A percentile compares a stretch with the other conserved stretches of the same genome.
These are phyloP conservation scores for Trichoderma afroharzianum DNA, from an alignment of 2,329 filamentous ascomycete species.

Conservation along the genomic window DNA sequence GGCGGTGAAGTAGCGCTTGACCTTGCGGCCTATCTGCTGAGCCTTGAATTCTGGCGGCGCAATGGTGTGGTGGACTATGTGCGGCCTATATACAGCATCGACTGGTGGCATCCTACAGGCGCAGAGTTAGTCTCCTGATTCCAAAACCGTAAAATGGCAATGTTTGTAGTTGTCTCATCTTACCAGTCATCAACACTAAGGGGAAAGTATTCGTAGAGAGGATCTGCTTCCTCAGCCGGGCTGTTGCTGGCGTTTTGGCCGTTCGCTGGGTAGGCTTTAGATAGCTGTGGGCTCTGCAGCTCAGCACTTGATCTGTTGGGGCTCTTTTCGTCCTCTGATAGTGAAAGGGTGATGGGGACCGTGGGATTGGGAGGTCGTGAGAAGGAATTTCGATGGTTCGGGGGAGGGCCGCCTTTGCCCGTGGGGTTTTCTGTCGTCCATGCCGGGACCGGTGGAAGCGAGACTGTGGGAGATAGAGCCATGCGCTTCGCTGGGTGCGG, in stretches of 20 bases:
- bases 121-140: background rate
- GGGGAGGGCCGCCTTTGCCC: conserved; percentile 21
- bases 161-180: conserved; percentile 19
- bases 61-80: conserved; percentile 86
- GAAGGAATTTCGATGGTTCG: conserved; percentile 22
- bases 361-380: conserved; percentile 28
- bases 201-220: conserved; percentile 93
- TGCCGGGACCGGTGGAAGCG: conserved; percentile 51
- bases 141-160: background rate
- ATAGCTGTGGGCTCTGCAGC: conserved; percentile 48
- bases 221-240: conserved; percentile 71
- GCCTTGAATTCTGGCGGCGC: conserved; percentile 68
- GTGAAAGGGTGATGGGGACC: conserved; percentile 49
- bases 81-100: conserved; percentile 84
- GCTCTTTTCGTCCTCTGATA: conserved; percentile 59
- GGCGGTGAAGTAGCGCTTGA: conserved; percentile 69
- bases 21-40: conserved; percentile 60
- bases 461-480: conserved; percentile 49
- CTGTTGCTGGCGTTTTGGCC: conserved; percentile 49
- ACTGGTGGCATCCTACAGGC: conserved; percentile 70
- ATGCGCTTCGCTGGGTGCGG: conserved; percentile 52
- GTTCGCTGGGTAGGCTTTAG: conserved; percentile 35
- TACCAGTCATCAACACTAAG: conserved; percentile 85
- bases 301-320: conserved; percentile 50
- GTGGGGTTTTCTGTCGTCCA: conserved; percentile 40